Base-by-base conservation (phyloP, 2,329 filamentous ascomycete species). In the Clonostachys rhizophaga region DNA sequence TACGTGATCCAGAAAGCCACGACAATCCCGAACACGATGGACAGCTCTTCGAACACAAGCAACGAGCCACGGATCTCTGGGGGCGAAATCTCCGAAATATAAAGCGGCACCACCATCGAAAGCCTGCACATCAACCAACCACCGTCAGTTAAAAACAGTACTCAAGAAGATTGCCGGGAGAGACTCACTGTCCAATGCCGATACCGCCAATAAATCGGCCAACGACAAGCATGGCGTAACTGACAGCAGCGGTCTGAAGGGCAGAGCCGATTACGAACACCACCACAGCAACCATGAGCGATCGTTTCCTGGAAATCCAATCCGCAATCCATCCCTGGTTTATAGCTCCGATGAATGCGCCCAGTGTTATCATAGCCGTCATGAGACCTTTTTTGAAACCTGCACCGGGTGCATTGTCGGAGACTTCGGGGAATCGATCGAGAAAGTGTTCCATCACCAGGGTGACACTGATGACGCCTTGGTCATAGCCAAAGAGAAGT, bases 321-420 rank as follows among this genome's bases (percentile, higher is more conserved):
- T 69, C 66, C 24, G 66, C 65, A 24, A 69, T 52, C 2, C 69
- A 63, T 2, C 69, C 68, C 46, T 69, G 69, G 49, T 65, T 45
- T 24, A 78, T 59, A 2, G 74, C 75, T 3, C 75, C 75, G 43
- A 74, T 56, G 67, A 69, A 74, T 11, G 71, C 72, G 45, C 69
- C 61, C 2, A 76, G 59, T 11, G 71, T 54, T 4, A 76, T 55
- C 8, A 68, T 71, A 14, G 71, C 73, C 4, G 74, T 70, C 49
- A 75, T 73, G 65, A 72, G 73, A 33, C 71, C 52, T 40, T 55
- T 56, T 39, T 49, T 44, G 47, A 56, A 56, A 9, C 68, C 67
- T 1, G 65, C 62, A 4, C 69, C 69, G 6, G 65, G 55, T n/a
- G 55, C 59, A 12, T 51, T 46, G 5, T 59, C 52, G 1, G 59